A percentile compares a stretch with the other conserved stretches of the same genome.
Conservation (phyloP, 225 moss, liverwort and hornwort genomes). For the Thuidium tamariscinum region DNA sequence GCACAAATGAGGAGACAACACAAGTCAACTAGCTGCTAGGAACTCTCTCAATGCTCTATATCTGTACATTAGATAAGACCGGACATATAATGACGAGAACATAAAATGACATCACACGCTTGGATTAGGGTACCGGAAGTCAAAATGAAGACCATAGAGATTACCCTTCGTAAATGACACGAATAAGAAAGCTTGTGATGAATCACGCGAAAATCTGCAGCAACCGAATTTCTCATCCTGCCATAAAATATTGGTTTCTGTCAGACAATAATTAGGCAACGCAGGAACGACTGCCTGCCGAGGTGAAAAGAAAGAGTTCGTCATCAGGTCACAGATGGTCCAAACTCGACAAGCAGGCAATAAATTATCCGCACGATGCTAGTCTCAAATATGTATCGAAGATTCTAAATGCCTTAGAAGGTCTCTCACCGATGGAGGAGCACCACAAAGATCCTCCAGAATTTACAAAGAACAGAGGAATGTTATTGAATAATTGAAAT, state of each 20-base stretch:
- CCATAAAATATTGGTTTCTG: background rate
- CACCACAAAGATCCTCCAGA: background rate
- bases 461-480: background rate
- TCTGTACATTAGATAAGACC: background rate
- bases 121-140: background rate
- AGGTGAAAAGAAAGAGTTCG: background rate
- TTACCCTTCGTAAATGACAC: constrained; percentile 59
- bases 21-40: background rate
- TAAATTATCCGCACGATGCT: background rate
- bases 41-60: background rate
- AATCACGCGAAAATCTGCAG: constrained; percentile 73
- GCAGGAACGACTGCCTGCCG: background rate
- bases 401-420: background rate
- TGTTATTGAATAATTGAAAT: background rate
- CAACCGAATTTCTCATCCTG: constrained; percentile 77
- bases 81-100: background rate
- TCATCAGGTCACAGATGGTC: background rate
- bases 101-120: background rate
- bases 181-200: constrained; percentile 62
- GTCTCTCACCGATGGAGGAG: background rate
- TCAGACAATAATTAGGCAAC: background rate
- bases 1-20: background rate
- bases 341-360: background rate
- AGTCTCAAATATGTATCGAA: background rate
- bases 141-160: background rate